A percentile compares a stretch with the other conserved stretches of the same genome.
Evolutionary conservation across 441 rosid species (phyloP).

Genomic region (Oxalis stricta): DNA sequence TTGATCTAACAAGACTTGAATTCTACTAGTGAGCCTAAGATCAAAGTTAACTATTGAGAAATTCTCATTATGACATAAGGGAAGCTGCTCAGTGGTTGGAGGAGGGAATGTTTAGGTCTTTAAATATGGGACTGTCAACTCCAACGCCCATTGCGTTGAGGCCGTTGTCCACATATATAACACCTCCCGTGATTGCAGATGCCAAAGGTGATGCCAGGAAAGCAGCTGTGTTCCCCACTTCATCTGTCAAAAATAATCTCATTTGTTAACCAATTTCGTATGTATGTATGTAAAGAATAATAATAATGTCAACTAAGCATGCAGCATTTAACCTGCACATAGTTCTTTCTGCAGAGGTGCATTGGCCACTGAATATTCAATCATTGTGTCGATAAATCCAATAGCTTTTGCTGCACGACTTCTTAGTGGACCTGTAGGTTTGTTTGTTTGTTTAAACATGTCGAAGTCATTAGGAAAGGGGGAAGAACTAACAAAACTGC

Average conservation of each 20-base stretch:
- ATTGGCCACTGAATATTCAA: slow-evolving; percentile 47
- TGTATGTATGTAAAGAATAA: too few relatives aligned
- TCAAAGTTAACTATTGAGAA: too few relatives aligned
- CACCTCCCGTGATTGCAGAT: slow-evolving; percentile 73
- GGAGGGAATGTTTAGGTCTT: slow-evolving; percentile 47
- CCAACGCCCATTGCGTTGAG: slow-evolving; percentile 90
- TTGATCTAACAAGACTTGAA: too few relatives aligned
- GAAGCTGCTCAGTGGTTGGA: slow-evolving; percentile 18
- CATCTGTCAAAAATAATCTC: slow-evolving; percentile 36
- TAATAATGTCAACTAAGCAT: too few relatives aligned
- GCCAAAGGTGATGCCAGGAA: slow-evolving; percentile 75
- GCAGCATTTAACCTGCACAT: slow-evolving; percentile 35
- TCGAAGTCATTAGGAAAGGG: too few relatives aligned
- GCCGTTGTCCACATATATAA: slow-evolving; percentile 84
- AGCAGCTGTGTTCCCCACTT: slow-evolving; percentile 85
- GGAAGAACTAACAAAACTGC: background rate
- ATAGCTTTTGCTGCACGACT: slow-evolving; percentile 77
- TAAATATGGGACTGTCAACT: slow-evolving; percentile 71
- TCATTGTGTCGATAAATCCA: slow-evolving; percentile 64
- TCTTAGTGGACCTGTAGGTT: slow-evolving; percentile 41
- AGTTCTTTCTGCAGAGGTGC: slow-evolving; percentile 68
- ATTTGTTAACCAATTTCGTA: background rate
- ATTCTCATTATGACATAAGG: too few relatives aligned
- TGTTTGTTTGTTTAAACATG: too few relatives aligned
- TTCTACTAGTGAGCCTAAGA: too few relatives aligned